A percentile compares a stretch with the other conserved stretches of the same genome.
Conservation (phyloP, 495 filamentous ascomycete genomes). For the Pyronema omphalodes region DNA sequence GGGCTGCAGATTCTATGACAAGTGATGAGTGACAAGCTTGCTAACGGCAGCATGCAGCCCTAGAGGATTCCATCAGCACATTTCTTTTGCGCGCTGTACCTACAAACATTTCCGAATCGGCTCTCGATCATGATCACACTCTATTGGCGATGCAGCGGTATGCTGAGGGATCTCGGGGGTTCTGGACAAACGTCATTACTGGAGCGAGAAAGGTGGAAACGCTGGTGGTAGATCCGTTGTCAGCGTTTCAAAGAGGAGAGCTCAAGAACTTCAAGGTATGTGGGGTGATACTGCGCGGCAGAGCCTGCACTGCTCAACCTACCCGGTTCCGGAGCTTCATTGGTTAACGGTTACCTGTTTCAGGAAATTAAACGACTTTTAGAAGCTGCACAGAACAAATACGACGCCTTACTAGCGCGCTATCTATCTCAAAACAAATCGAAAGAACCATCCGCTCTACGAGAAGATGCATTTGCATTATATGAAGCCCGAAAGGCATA, state of each 20-base stretch:
- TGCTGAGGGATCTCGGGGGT: constrained; percentile 67
- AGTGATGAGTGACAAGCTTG: not conserved
- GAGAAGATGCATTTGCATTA: constrained; percentile 91
- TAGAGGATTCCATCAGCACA: constrained; percentile 36
- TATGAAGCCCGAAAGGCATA: constrained; percentile 87
- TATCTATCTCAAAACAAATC: constrained; percentile 74
- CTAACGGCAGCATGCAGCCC: constrained; percentile 5
- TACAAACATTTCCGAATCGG: constrained; percentile 49
- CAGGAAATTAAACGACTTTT: constrained; percentile 56
- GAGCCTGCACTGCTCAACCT: not conserved
- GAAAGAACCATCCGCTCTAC: constrained; percentile 73
- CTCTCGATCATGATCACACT: constrained; percentile 90
- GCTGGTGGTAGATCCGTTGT: constrained; percentile 63
- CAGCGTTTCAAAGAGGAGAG: constrained; percentile 55
- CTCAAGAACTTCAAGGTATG: constrained; percentile 44
- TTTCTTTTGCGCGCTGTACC: constrained; percentile 57
- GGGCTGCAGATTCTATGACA: not conserved
- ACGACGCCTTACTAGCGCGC: constrained; percentile 58
- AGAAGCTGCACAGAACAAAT: constrained; percentile 63
- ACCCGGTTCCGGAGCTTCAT: constrained; percentile 2
- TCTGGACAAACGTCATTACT: constrained; percentile 58
- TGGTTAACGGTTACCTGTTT: constrained; percentile 24
- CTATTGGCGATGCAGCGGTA: constrained; percentile 65
- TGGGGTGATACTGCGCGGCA: not conserved
- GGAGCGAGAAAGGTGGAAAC: constrained; percentile 56